Conservation (phyloP, 2,329 filamentous ascomycete genomes). For the Ophiobolus disseminans region DNA sequence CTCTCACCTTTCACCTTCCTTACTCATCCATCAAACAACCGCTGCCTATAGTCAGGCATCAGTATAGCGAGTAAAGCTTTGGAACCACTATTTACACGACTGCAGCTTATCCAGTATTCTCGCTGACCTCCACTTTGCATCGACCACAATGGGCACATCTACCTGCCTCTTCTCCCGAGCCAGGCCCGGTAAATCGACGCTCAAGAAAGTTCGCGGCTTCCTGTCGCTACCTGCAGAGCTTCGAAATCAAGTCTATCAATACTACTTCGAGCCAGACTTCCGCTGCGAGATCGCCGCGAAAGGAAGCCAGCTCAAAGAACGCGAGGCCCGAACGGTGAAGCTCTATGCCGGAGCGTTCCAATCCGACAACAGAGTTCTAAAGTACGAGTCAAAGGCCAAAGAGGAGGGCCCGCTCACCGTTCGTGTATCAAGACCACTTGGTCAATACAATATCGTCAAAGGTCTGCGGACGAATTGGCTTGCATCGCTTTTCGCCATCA, state of each 20-base stretch:
- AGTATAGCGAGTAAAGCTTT: conserved; percentile 1
- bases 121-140: background rate
- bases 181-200: conserved; percentile 5
- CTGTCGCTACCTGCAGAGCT: conserved; percentile 58
- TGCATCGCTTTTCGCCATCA: conserved; percentile 34
- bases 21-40: too few species aligned
- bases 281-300: conserved; percentile 35
- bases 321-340: conserved; percentile 18
- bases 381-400: background rate
- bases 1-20: too few species aligned
- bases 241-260: conserved; percentile 56
- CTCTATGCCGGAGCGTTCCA: conserved; percentile 10
- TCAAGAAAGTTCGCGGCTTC: conserved; percentile 36
- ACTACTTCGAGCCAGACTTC: conserved; percentile 39
- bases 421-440: conserved; percentile 25
- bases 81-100: background rate
- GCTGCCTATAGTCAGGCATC: background rate
- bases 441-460: conserved; percentile 24
- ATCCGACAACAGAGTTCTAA: background rate
- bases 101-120: background rate
- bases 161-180: conserved; percentile 20
- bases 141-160: conserved; percentile 16
- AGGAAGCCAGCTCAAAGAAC: conserved; percentile 13
- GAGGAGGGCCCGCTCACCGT: conserved; percentile 6
- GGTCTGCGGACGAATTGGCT: conserved; percentile 38